Evolutionary conservation across 305 asterid species (phyloP).

Genomic region (Fraxinus latifolia): DNA sequence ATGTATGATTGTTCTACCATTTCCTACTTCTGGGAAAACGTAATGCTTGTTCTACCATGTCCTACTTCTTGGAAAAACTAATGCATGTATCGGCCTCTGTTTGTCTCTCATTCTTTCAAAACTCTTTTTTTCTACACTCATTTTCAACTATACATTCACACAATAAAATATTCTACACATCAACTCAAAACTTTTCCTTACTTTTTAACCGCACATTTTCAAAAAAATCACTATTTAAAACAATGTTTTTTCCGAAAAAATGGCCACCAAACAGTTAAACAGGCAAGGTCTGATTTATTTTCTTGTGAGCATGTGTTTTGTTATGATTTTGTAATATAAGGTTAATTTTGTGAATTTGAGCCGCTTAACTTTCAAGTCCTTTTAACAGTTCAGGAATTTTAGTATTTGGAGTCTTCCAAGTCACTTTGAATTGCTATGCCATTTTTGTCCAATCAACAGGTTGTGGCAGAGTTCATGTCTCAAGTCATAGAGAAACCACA

Average conservation of each 20-base stretch:
- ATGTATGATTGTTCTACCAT: not conserved
- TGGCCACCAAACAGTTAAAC: not conserved
- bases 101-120: not conserved
- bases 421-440: constrained; percentile 13
- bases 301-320: not conserved
- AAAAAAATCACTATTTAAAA: no score
- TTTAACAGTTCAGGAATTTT: not conserved
- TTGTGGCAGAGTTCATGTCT: constrained; percentile 55
- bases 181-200: not conserved
- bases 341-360: not conserved
- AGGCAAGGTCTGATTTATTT: not conserved
- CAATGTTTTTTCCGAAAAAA: no score
- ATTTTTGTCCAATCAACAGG: constrained; percentile 34
- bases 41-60: not conserved
- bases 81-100: not conserved
- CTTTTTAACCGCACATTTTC: not conserved
- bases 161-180: no score
- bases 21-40: not conserved
- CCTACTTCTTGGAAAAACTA: not conserved
- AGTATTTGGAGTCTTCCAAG: not conserved
- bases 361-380: not conserved
- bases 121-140: not conserved
- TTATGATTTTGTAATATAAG: not conserved
- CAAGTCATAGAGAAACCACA: constrained; percentile 38
- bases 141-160: not conserved